Evolutionary conservation across 805 yeast genomes (phyloP).

Genomic region (Metschnikowia gelsemii): DNA sequence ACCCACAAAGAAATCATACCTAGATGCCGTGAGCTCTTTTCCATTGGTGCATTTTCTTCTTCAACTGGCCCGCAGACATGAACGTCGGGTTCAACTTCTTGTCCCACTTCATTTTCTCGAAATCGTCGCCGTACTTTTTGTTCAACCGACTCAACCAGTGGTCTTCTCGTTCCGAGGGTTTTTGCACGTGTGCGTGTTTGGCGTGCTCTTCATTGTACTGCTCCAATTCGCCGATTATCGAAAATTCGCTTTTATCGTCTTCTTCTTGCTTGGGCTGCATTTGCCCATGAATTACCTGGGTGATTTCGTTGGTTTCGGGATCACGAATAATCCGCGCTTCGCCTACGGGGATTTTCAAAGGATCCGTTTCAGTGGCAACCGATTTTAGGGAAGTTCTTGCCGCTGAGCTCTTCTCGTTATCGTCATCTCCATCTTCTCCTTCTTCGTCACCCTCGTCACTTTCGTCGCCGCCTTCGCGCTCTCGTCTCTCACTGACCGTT

Average conservation of each 20-base stretch:
- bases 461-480: conserved; percentile 11
- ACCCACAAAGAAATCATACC: no score
- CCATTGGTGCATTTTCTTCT: conserved; percentile 71
- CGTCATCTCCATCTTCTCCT: conserved; percentile 26
- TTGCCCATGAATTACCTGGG: conserved; percentile 69
- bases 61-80: conserved; percentile 81
- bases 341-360: conserved; percentile 68
- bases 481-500: conserved; percentile 35
- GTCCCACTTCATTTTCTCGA: conserved; percentile 90
- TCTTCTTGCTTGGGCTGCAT: conserved; percentile 38
- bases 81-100: conserved; percentile 78
- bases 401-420: conserved; percentile 19
- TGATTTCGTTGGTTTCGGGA: conserved; percentile 59
- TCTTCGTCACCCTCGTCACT: conserved; percentile 25
- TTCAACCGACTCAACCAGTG: conserved; percentile 67
- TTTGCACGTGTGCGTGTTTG: conserved; percentile 52
- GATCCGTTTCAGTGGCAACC: conserved; percentile 47
- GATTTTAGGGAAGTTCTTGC: conserved; percentile 29
- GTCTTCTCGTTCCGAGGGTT: conserved; percentile 68
- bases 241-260: conserved; percentile 23
- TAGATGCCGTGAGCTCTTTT: conserved; percentile 34
- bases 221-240: conserved; percentile 68
- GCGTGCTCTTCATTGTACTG: conserved; percentile 41
- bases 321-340: conserved; percentile 76
- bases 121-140: conserved; percentile 84